phyloP scores from a whole-genome alignment of 768 basidiomycete genomes.

The Naganishia friedmannii region DNA sequence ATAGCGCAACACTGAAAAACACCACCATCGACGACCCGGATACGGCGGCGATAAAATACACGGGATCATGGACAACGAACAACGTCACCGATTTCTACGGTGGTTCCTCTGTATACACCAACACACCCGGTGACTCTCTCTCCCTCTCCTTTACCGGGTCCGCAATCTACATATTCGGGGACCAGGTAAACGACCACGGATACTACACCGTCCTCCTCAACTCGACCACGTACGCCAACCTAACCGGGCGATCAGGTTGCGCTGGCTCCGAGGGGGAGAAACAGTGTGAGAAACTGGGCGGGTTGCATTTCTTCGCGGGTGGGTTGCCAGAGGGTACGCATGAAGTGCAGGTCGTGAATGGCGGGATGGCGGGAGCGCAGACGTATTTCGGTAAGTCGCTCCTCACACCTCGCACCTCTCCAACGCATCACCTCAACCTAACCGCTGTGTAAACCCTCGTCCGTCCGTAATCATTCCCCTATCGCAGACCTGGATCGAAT shows the following conservation, averaged over 20 bases:
- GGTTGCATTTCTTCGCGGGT: constrained; percentile 39
- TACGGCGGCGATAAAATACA: constrained; percentile 36
- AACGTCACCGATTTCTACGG: constrained; percentile 41
- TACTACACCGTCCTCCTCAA: constrained; percentile 45
- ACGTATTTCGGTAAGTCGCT: constrained; percentile 46
- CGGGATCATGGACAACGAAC: constrained; percentile 45
- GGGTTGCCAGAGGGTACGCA: constrained; percentile 42
- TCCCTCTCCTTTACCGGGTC: constrained; percentile 44
- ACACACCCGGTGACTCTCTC: constrained; percentile 38
- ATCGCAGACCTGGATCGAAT: constrained; percentile 34
- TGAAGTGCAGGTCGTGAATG: constrained; percentile 40
- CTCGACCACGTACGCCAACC: constrained; percentile 33
- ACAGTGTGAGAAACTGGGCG: constrained; percentile 48
- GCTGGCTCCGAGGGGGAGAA: constrained; percentile 38
- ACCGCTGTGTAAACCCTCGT: no score
- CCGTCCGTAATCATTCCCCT: not conserved
- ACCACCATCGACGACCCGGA: constrained; percentile 45
- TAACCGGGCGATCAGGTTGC: constrained; percentile 44
- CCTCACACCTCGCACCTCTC: not conserved
- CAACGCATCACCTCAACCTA: no score
- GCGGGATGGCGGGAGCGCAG: constrained; percentile 33
- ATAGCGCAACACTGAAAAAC: constrained; percentile 42
- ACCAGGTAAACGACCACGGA: constrained; percentile 52
- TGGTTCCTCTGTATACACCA: constrained; percentile 45
- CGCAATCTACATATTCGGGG: constrained; percentile 50